Evolutionary conservation across 495 filamentous ascomycete genomes (phyloP).

Genomic region (Astrothelium macrocarpum): DNA sequence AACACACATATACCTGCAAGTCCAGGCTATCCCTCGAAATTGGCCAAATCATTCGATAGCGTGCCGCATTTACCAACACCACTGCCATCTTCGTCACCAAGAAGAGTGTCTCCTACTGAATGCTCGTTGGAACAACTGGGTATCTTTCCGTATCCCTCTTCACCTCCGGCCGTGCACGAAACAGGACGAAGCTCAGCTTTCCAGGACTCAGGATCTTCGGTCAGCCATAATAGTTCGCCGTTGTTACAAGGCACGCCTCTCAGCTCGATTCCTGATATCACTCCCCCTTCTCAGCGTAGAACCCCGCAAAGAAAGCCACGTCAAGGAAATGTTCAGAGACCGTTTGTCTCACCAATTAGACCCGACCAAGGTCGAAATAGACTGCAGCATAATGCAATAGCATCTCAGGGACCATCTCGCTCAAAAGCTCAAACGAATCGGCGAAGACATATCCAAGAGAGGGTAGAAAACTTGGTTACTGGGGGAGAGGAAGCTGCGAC

Average conservation of each 20-base stretch:
- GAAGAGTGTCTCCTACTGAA: slow-evolving; percentile 3
- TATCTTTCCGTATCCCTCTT: slow-evolving; percentile 9
- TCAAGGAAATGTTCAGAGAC: slow-evolving; percentile 24
- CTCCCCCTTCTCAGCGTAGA: slow-evolving; percentile 9
- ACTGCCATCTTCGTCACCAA: slow-evolving; percentile 17
- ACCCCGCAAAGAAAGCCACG: slow-evolving; percentile 13
- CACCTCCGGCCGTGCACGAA: slow-evolving; percentile 1
- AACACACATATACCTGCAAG: not conserved
- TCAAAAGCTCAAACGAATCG: slow-evolving; percentile 15
- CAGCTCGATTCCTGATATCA: slow-evolving; percentile 18
- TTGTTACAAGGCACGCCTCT: slow-evolving; percentile 21
- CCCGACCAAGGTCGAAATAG: not conserved
- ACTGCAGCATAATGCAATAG: not conserved
- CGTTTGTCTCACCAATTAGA: slow-evolving; percentile 30
- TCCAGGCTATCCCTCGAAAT: not conserved
- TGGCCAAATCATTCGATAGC: not conserved
- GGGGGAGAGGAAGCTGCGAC: slow-evolving; percentile 10
- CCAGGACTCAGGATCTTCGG: not conserved
- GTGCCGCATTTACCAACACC: slow-evolving; percentile 14
- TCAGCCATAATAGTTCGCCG: not conserved
- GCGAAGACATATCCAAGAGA: not conserved
- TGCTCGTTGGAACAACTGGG: slow-evolving; percentile 13
- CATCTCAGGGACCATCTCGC: slow-evolving; percentile 8
- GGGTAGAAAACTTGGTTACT: not conserved
- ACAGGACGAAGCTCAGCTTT: not conserved